Evolutionary conservation across 257 asterid species (phyloP), one percentile per base, ranked within the genome.

Genomic region (Solanum rostratum): DNA sequence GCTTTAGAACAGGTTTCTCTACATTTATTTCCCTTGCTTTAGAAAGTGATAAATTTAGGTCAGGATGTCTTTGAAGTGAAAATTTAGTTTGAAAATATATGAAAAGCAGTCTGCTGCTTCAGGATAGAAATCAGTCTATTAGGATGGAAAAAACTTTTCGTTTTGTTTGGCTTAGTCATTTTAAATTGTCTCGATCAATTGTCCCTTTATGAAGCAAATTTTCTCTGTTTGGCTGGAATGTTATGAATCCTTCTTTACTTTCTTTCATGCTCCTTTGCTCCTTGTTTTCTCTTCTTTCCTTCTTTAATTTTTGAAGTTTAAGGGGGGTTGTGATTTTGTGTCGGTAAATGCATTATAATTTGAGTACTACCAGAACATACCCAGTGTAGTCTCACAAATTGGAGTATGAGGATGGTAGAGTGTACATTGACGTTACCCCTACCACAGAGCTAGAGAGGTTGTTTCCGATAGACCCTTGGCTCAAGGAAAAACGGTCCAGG

Each of bases 1-100:
- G 95, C 97, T 74, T 86, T 97, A 85, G 99, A 97, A 90, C 98
- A 97, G 99, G 99, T 97, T 86, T 66, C 60, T 85, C 84, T 84
- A 74, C 85, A 68, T 71, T 74, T 50, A 57, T 79, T 81, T 37
- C 81, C 73, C 81, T 79, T 27, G 45, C 24, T 78, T 50, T 78
- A 78, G 63, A 78, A 69, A 78, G 63, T 76, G 6, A 50, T 50
- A 27, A 78, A 54, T 78, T 27, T 78, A 50, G 63, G 82, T 46
- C 63, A 50, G 29, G 3, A 78, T 78, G 63, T 50, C 82, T 50
- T 50, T 18, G 8, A 18, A 78, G 63, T 78, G 63, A 50, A 78
- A 15, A 24, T 50, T 8, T 46, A 46, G 10, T 74, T 45, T 24
- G 60, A 74, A 46, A 50, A 8, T 46, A 12, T 43, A 46, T 74